Evolutionary conservation across 768 basidiomycete genomes (phyloP).

Genomic region (Sporobolomyces roseus): DNA sequence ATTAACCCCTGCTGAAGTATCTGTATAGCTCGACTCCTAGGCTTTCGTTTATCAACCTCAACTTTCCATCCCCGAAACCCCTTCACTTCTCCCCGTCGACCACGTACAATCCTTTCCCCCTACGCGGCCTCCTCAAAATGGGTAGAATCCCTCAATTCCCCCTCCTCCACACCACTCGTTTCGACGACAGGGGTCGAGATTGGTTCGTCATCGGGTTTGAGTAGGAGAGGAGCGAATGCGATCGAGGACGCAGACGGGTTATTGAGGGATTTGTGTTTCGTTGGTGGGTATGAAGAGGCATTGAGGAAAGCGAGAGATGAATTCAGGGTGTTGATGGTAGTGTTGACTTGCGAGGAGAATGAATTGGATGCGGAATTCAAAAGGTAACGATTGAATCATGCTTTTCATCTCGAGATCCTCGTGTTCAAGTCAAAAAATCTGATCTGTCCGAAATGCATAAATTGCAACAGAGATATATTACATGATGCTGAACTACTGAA

Average conservation of each 20-base stretch:
- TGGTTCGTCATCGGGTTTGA: background rate
- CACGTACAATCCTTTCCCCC: background rate
- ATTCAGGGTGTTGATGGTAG: constrained; percentile 67
- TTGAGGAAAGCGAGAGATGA: constrained; percentile 68
- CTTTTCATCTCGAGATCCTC: too few species aligned
- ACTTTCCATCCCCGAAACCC: constrained; percentile 49
- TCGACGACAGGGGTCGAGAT: constrained; percentile 52
- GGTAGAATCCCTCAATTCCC: background rate
- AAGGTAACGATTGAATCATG: constrained; percentile 73
- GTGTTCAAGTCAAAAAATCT: too few species aligned
- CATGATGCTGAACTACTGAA: constrained; percentile 67
- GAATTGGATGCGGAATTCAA: constrained; percentile 86
- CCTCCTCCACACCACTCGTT: constrained; percentile 16
- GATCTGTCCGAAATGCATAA: too few species aligned
- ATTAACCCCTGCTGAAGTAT: background rate
- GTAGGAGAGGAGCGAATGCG: background rate
- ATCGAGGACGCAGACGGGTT: constrained; percentile 70
- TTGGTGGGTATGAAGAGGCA: constrained; percentile 76
- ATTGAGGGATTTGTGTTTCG: too few species aligned
- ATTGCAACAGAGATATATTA: too few species aligned
- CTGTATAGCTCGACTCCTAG: constrained; percentile 28
- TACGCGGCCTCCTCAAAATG: too few species aligned
- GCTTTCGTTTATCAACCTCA: constrained; percentile 54
- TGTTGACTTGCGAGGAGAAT: constrained; percentile 84
- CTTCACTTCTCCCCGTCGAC: too few species aligned